Evolutionary conservation across 352 stramenopile species (phyloP).

Genomic region (Globisporangium spiculum): DNA sequence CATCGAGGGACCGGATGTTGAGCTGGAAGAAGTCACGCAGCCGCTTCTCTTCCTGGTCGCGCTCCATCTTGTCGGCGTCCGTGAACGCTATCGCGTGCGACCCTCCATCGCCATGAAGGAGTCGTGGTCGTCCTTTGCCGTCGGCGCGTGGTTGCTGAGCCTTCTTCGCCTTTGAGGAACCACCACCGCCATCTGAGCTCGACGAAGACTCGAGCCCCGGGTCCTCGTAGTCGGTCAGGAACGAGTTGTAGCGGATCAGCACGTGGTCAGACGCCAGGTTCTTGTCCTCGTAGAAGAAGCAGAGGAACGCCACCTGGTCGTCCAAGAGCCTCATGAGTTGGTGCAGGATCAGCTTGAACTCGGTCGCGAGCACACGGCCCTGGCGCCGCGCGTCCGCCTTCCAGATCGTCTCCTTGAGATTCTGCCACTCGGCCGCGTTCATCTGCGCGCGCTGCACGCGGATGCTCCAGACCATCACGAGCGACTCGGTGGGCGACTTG

Average conservation of each 20-base stretch:
- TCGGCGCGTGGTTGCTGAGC: conserved; percentile 12
- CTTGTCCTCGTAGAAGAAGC: conserved; percentile 78
- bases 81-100: conserved; percentile 1
- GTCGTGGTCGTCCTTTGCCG: conserved; percentile 27
- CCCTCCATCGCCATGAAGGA: not conserved
- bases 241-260: conserved; percentile 67
- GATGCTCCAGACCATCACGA: conserved; percentile 71
- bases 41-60: conserved; percentile 33
- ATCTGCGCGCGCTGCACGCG: conserved; percentile 53
- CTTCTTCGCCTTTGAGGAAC: conserved; percentile 1
- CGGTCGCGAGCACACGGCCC: conserved; percentile 42
- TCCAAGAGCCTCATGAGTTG: conserved; percentile 45
- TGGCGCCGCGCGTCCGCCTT: conserved; percentile 42
- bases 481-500: conserved; percentile 66
- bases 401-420: conserved; percentile 57
- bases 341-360: conserved; percentile 50
- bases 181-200: conserved; percentile 12
- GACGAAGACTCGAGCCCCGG: conserved; percentile 37
- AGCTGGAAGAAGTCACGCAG: conserved; percentile 41
- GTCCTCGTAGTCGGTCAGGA: conserved; percentile 73
- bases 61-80: conserved; percentile 17
- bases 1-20: conserved; percentile 43
- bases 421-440: conserved; percentile 29
- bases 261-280: conserved; percentile 53
- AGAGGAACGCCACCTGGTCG: conserved; percentile 65